Percentiles rank a stretch among this genome's conserved stretches.
Conservation (phyloP, 805 yeast genomes). For the Kodamaea kaohsiungensis region DNA sequence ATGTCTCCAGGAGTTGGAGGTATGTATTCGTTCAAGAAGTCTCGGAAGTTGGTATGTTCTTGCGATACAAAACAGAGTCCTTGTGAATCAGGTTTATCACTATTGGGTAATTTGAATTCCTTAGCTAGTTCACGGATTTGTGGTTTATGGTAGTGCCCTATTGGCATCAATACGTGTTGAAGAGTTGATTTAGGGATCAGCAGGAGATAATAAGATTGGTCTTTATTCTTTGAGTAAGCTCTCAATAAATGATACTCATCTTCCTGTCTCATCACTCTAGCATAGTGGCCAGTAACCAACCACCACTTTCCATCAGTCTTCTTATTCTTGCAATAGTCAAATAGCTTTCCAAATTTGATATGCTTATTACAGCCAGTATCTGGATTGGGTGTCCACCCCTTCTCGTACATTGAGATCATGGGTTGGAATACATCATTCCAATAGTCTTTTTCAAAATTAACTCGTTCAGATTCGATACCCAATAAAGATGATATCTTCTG, state of each 20-base stretch:
- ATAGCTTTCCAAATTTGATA: slow-evolving; percentile 83
- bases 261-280: slow-evolving; percentile 47
- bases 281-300: slow-evolving; percentile 89
- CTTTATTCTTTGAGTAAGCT: slow-evolving; percentile 63
- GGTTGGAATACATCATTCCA: slow-evolving; percentile 94
- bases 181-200: slow-evolving; percentile 54
- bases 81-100: slow-evolving; percentile 87
- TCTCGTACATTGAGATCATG: slow-evolving; percentile 71
- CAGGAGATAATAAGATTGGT: slow-evolving; percentile 89
- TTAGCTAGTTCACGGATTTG: slow-evolving; percentile 69
- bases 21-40: slow-evolving; percentile 74
- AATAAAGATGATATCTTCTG: slow-evolving; percentile 60
- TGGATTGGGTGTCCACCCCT: slow-evolving; percentile 91
- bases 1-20: slow-evolving; percentile 76
- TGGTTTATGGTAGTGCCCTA: slow-evolving; percentile 77
- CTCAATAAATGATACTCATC: slow-evolving; percentile 52
- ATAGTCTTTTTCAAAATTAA: slow-evolving; percentile 86
- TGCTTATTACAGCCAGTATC: slow-evolving; percentile 84
- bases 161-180: slow-evolving; percentile 64
- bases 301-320: slow-evolving; percentile 54
- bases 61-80: slow-evolving; percentile 90
- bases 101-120: slow-evolving; percentile 54
- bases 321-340: slow-evolving; percentile 48
- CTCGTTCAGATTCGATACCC: slow-evolving; percentile 68
- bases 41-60: slow-evolving; percentile 59